Conservation (phyloP, 139 green algal genomes). For the Micractinium sp. region DNA sequence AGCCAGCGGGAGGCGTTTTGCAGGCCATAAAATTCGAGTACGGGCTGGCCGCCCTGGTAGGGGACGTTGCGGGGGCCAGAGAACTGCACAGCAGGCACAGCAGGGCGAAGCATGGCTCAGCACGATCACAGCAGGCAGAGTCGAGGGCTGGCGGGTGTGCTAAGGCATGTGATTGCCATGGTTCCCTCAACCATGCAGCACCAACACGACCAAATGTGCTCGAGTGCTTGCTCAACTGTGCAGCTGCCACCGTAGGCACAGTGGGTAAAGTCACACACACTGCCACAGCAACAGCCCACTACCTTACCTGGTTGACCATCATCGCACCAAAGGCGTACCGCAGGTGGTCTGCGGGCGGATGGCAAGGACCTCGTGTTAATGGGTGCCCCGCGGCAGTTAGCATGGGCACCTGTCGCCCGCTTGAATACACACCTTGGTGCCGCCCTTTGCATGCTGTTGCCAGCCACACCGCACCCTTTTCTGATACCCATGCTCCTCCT, state of each 20-base stretch:
- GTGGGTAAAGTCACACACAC: not conserved
- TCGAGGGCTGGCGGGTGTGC: not conserved
- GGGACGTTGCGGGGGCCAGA: not conserved
- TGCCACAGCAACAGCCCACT: not conserved
- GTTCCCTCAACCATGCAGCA: not conserved
- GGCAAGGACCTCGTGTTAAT: not conserved
- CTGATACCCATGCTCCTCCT: not conserved
- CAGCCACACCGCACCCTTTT: not conserved
- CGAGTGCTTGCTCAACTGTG: too few species aligned
- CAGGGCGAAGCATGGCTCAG: not conserved
- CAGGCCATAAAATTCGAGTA: conserved; percentile 15
- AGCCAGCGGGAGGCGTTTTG: conserved; percentile 2
- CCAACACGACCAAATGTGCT: too few species aligned
- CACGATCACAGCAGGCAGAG: not conserved
- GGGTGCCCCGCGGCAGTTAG: not conserved
- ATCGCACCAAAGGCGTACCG: conserved; percentile 32
- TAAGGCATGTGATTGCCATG: not conserved
- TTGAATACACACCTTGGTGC: too few species aligned
- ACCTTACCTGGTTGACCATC: conserved; percentile 57
- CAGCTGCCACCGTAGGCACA: too few species aligned
- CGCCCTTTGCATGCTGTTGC: too few species aligned
- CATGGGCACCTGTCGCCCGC: too few species aligned
- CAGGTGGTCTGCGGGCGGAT: conserved; percentile 10
- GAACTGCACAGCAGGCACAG: not conserved
- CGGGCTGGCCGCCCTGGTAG: not conserved